Evolutionary conservation across 2,329 filamentous ascomycete species (phyloP).

Genomic region (Fusarium austroafricanum): DNA sequence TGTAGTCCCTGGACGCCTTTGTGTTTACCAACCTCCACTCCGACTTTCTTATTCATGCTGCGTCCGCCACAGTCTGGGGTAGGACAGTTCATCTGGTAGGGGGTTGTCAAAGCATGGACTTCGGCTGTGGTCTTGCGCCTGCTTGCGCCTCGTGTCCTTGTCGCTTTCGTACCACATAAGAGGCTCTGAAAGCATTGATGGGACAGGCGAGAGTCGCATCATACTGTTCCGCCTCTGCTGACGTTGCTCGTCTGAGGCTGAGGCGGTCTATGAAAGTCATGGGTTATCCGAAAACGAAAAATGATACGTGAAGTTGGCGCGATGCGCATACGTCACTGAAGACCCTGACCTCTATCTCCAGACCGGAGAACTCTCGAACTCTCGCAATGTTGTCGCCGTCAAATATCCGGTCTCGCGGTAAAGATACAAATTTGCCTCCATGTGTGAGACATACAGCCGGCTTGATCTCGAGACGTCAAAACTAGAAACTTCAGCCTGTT

Average conservation of each 20-base stretch:
- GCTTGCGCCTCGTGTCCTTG: neutral
- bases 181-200: neutral
- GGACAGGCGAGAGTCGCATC: neutral
- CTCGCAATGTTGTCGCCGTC: neutral
- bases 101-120: constrained; percentile 17
- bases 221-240: constrained; percentile 8
- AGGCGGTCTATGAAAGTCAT: constrained; percentile 22
- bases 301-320: constrained; percentile 13
- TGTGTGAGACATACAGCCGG: constrained; percentile 19
- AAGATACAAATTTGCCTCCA: constrained; percentile 4
- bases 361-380: constrained; percentile 19
- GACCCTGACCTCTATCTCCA: constrained; percentile 14
- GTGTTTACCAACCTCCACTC: constrained; percentile 19
- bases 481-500: constrained; percentile 17
- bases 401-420: neutral
- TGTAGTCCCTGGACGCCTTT: constrained; percentile 5
- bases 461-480: constrained; percentile 3
- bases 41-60: constrained; percentile 15
- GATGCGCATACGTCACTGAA: constrained; percentile 28
- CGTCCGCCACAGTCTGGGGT: constrained; percentile 33
- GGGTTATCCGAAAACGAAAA: constrained; percentile 30
- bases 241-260: constrained; percentile 25
- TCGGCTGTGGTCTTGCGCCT: neutral
- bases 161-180: neutral
- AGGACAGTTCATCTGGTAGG: constrained; percentile 23